Conservation (phyloP, 2,329 filamentous ascomycete genomes). For the Dichotomopilus funicola region DNA sequence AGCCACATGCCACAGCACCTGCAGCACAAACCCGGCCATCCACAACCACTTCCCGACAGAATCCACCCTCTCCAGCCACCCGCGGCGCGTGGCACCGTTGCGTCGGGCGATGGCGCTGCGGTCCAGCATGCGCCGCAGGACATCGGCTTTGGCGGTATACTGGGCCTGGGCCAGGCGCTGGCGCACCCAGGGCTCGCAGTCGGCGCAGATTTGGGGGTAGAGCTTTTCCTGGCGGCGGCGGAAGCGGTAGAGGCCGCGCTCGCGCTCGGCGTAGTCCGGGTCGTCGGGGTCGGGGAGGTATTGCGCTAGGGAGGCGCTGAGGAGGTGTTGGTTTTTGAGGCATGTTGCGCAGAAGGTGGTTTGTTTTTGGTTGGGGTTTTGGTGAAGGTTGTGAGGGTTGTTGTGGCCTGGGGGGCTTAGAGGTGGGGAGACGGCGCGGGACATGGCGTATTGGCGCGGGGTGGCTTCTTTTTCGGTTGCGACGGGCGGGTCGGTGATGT, state of each 20-base stretch:
- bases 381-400: not conserved
- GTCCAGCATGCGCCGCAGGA: conserved; percentile 68
- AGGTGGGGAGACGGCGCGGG: conserved; percentile 33
- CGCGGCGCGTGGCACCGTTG: conserved; percentile 31
- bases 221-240: conserved; percentile 67
- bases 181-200: conserved; percentile 70
- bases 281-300: conserved; percentile 65
- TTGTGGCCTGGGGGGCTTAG: conserved; percentile 28
- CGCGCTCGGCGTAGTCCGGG: conserved; percentile 61
- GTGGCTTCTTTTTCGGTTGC: conserved; percentile 43
- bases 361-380: too few relatives aligned
- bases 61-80: conserved; percentile 39
- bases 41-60: conserved; percentile 40
- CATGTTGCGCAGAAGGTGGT: conserved; percentile 66
- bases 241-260: conserved; percentile 63
- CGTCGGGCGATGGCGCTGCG: conserved; percentile 45
- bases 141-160: conserved; percentile 79
- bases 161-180: conserved; percentile 61
- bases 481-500: conserved; percentile 80
- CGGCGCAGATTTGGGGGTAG: conserved; percentile 82
- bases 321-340: conserved; percentile 80
- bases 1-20: conserved; percentile 46
- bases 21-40: conserved; percentile 40
- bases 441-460: conserved; percentile 42
- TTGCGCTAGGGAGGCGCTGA: conserved; percentile 67